Conservation (phyloP, 192 early-diverging fungal species). For the Geranomyces variabilis region DNA sequence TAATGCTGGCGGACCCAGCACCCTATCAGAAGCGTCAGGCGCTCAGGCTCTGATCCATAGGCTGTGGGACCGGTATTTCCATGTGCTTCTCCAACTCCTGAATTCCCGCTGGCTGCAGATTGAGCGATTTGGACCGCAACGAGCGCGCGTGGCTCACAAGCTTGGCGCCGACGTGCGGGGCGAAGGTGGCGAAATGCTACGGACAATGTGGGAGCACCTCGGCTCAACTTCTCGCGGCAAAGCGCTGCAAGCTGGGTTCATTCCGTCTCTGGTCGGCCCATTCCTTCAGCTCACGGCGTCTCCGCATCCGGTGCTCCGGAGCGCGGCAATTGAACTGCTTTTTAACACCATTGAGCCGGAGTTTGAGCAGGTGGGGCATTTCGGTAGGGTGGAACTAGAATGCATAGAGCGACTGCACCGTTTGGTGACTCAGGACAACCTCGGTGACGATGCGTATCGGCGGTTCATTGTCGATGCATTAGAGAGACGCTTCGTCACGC, state of each 20-base stretch:
- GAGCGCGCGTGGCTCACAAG: conserved; percentile 57
- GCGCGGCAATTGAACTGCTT: conserved; percentile 48
- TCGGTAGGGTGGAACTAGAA: conserved; percentile 47
- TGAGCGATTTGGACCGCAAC: conserved; percentile 61
- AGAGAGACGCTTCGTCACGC: conserved; percentile 41
- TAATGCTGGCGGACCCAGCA: conserved; percentile 19
- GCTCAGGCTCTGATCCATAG: conserved; percentile 28
- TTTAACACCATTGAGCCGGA: conserved; percentile 47
- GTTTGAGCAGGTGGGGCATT: conserved; percentile 37
- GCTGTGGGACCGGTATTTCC: conserved; percentile 49
- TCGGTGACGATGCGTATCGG: conserved; percentile 47
- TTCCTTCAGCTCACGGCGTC: conserved; percentile 55
- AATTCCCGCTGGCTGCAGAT: conserved; percentile 59
- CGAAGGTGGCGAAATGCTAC: conserved; percentile 55
- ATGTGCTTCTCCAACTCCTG: conserved; percentile 54
- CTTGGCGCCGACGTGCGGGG: conserved; percentile 66
- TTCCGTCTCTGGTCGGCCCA: conserved; percentile 45
- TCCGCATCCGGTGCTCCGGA: conserved; percentile 43
- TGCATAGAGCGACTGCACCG: conserved; percentile 52
- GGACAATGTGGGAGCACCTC: conserved; percentile 57
- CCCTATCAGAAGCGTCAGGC: conserved; percentile 12
- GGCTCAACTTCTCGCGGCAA: conserved; percentile 38
- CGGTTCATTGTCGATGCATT: conserved; percentile 50
- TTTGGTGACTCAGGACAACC: conserved; percentile 39
- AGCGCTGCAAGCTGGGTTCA: conserved; percentile 32